Conservation (phyloP, 768 basidiomycete genomes). For the Auricularia sp. region DNA sequence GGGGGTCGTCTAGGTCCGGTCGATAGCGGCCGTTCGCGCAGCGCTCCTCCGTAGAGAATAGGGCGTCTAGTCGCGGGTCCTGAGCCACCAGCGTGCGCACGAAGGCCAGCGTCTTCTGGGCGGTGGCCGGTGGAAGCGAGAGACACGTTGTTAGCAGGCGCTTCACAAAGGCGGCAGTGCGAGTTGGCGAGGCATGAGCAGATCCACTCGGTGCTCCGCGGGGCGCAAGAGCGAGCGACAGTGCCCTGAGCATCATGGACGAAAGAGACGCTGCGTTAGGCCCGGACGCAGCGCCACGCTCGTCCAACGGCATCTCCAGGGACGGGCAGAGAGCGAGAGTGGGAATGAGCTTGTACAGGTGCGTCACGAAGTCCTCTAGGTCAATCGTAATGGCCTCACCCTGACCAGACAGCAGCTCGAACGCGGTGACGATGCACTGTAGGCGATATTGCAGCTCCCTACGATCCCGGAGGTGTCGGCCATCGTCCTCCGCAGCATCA, state of each 20-base stretch:
- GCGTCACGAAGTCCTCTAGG: slow-evolving; percentile 76
- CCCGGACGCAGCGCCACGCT: slow-evolving; percentile 10
- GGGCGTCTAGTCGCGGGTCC: slow-evolving; percentile 71
- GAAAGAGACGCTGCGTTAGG: slow-evolving; percentile 15
- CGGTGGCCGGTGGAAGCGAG: slow-evolving; percentile 64
- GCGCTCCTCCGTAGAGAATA: slow-evolving; percentile 82
- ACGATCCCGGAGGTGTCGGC: slow-evolving; percentile 22
- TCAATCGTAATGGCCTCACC: slow-evolving; percentile 98
- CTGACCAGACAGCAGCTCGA: slow-evolving; percentile 93
- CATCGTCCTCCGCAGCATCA: slow-evolving; percentile 28
- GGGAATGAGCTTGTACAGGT: slow-evolving; percentile 74
- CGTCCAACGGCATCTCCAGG: slow-evolving; percentile 38
- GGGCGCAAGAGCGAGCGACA: slow-evolving; percentile 74
- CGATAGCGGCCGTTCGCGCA: slow-evolving; percentile 77
- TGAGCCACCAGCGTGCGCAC: slow-evolving; percentile 61
- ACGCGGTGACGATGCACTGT: slow-evolving; percentile 90
- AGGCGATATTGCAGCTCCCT: slow-evolving; percentile 49
- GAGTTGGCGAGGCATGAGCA: slow-evolving; percentile 49
- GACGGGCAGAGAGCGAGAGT: slow-evolving; percentile 55
- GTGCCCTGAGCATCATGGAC: slow-evolving; percentile 71
- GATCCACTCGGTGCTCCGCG: slow-evolving; percentile 34
- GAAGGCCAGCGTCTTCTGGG: slow-evolving; percentile 63
- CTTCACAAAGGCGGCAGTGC: slow-evolving; percentile 87
- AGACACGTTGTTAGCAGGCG: slow-evolving; percentile 75
- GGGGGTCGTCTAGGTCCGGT: slow-evolving; percentile 81